Evolutionary conservation across 331 rosid species (phyloP).

Genomic region (Arachis monticola): DNA sequence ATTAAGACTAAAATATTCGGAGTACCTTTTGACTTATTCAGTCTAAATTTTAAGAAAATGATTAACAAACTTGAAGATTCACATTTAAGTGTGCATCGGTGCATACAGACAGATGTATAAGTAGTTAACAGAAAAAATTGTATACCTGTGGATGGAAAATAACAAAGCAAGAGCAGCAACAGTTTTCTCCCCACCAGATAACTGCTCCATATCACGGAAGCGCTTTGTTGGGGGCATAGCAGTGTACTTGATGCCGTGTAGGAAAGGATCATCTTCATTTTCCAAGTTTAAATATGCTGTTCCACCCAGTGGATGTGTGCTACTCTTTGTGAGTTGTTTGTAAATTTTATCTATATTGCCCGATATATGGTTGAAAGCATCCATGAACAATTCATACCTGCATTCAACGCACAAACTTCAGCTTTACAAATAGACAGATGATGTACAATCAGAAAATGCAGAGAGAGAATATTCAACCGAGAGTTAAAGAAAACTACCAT

Average conservation of each 20-base stretch:
- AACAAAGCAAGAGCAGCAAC: slow-evolving; percentile 97
- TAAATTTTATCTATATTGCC: slow-evolving; percentile 85
- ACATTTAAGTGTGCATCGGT: neutral
- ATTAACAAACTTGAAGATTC: neutral
- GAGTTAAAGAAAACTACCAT: neutral
- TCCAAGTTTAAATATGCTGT: slow-evolving; percentile 95
- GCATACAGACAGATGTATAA: neutral
- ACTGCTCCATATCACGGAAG: slow-evolving; percentile 97
- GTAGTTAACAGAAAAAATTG: slow-evolving; percentile 11
- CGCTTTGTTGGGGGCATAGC: slow-evolving; percentile 99
- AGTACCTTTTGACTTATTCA: neutral
- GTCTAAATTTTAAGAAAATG: slow-evolving; percentile 10
- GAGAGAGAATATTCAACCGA: neutral
- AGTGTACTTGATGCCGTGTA: slow-evolving; percentile 95
- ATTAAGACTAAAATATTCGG: neutral
- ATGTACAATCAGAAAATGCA: slow-evolving; percentile 10
- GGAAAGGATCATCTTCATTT: slow-evolving; percentile 96
- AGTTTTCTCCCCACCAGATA: slow-evolving; percentile 98
- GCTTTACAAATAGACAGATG: slow-evolving; percentile 34
- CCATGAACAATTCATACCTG: slow-evolving; percentile 92
- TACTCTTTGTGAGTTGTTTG: slow-evolving; percentile 93
- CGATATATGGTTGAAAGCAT: slow-evolving; percentile 89
- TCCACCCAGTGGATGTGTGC: slow-evolving; percentile 93
- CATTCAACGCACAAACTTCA: slow-evolving; percentile 43
- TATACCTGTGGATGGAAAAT: slow-evolving; percentile 92